Percentiles rank a stretch among this genome's conserved stretches.
Conservation (phyloP, 805 yeast species). For the Kodamaea leandrae region DNA sequence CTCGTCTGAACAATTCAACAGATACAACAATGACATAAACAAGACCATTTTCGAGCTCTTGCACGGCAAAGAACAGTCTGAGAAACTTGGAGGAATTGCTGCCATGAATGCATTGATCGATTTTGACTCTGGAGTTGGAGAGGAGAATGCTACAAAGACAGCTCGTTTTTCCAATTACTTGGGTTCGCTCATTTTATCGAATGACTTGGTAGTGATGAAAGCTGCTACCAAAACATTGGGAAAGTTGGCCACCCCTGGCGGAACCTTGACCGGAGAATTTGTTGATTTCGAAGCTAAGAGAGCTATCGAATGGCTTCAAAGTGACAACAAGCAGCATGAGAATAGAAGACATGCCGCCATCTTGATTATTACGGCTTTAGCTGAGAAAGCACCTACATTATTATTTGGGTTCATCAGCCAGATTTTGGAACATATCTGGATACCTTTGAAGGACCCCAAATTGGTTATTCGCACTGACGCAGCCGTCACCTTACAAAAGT, state of each 20-base stretch:
- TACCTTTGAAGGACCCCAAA: conserved; percentile 78
- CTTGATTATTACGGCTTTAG: conserved; percentile 75
- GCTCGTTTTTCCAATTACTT: conserved; percentile 89
- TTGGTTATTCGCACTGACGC: conserved; percentile 76
- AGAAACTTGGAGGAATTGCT: conserved; percentile 84
- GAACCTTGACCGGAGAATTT: conserved; percentile 84
- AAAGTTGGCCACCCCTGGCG: conserved; percentile 84
- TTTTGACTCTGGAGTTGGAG: conserved; percentile 70
- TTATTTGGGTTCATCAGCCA: conserved; percentile 75
- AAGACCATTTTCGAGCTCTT: conserved; percentile 82
- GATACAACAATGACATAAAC: conserved; percentile 82
- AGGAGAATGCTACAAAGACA: conserved; percentile 83
- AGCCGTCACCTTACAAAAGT: conserved; percentile 73
- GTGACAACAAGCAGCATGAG: conserved; percentile 73
- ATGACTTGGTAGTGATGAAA: conserved; percentile 80
- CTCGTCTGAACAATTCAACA: conserved; percentile 74
- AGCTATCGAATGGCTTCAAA: conserved; percentile 86
- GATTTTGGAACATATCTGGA: conserved; percentile 81
- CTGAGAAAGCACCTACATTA: conserved; percentile 82
- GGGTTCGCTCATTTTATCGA: conserved; percentile 74
- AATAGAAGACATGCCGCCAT: conserved; percentile 88
- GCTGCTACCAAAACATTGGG: conserved; percentile 87
- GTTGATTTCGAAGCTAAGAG: conserved; percentile 89
- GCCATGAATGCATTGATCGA: conserved; percentile 88
- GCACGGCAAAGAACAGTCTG: conserved; percentile 67